Base-by-base conservation (phyloP, 352 stramenopile genomes). In the Phytophthora idaei region DNA sequence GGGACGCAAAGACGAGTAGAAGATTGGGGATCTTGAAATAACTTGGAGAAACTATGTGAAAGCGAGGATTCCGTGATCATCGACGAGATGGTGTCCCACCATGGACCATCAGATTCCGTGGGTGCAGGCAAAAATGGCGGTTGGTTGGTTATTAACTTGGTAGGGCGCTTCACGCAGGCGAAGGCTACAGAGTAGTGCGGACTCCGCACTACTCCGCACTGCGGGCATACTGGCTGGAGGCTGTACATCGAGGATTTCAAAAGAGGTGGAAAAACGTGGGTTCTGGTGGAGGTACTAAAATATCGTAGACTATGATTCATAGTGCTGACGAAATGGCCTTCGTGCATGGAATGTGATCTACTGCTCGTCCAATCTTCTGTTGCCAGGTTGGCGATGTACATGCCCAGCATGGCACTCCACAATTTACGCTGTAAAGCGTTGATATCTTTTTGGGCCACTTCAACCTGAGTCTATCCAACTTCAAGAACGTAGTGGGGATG, bases 381-480 rank as follows among this genome's bases (percentile, higher is more conserved):
- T 34, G 29, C 29, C 29, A 34, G 29, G 21, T 21, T 21, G 21
- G 21, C 21, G 21, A 21, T 21, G 21, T 39, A 4, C 34, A 12
- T 39, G 34, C 15, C 34, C 34, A 12, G 34, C 34, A 39, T 39
- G 10, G 12, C 34, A 39, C 12, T 39, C 12, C 39, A 7, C 1
- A 49, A 28, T 49, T 49, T 49, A 21, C 21, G 21, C 21, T 21
- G 0, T 21, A 21, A 47, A 14, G 17, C 4, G 10, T 32, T 53
- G 45, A 57, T 34, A 64, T 57, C 44, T 62, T 45, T 12, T 45
- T 6, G 10, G 57, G 51, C 36, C 54, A 52, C 61, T 69, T 69
- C 53, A 69, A 69, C 62, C 27, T 54, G 27, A 56, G 57, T 42
- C 39, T 65, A 47, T 52, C 55, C 63, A 71, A 61, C 56, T 71